These are phyloP conservation scores for Ettlia oleoabundans DNA, from an alignment of 139 green algal species.

Conservation along the genomic window DNA sequence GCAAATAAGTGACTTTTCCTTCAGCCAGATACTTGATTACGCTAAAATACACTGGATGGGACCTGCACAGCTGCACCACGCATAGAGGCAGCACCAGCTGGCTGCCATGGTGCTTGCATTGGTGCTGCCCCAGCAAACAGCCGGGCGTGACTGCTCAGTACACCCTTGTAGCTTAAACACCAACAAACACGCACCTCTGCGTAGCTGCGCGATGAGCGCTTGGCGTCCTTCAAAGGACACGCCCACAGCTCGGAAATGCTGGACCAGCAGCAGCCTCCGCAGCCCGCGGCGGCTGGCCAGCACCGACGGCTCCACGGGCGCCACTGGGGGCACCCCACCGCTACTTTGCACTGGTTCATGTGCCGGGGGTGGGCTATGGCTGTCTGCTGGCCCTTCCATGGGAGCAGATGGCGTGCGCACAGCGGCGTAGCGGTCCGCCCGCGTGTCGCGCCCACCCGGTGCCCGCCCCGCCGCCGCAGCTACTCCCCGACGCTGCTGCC, in stretches of 20 bases:
- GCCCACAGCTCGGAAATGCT: conserved; percentile 46
- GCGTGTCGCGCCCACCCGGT: not conserved
- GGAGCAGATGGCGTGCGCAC: not conserved
- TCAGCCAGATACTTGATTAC: no score
- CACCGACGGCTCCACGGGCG: conserved; percentile 8
- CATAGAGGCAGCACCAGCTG: no score
- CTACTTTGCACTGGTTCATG: not conserved
- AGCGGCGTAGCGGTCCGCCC: not conserved
- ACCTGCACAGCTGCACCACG: no score
- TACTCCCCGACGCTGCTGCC: not conserved
- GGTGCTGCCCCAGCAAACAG: no score
- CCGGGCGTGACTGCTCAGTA: no score
- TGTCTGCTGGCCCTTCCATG: not conserved
- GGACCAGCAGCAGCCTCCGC: not conserved
- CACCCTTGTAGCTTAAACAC: no score
- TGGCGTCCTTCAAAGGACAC: conserved; percentile 61
- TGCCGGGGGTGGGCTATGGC: not conserved
- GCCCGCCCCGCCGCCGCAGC: not conserved
- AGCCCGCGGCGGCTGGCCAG: conserved; percentile 22
- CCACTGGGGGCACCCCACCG: not conserved
- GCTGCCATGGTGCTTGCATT: no score
- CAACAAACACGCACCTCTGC: conserved; percentile 31
- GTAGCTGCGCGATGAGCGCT: conserved; percentile 25
- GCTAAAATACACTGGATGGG: no score
- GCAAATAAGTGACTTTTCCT: no score